These are phyloP conservation scores for Cutaneotrichosporon sp. DNA, from an alignment of 1,284 basidiomycete species.

Conservation along the genomic window DNA sequence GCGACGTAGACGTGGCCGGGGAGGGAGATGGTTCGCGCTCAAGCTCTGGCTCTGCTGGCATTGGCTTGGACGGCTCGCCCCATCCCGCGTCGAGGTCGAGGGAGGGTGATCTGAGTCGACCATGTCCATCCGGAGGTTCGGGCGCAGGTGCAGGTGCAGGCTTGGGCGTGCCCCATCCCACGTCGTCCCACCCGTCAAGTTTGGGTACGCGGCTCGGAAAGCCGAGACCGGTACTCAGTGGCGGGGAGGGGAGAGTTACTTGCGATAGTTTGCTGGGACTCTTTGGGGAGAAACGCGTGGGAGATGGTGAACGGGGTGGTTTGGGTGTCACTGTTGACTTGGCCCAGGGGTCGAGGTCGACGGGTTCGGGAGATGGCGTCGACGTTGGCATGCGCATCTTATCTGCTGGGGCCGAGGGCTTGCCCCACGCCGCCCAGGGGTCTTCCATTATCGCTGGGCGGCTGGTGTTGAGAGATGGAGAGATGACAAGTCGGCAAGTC, in stretches of 20 bases:
- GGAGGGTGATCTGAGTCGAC: background rate
- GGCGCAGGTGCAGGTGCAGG: background rate
- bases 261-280: conserved; percentile 3
- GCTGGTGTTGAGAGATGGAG: background rate
- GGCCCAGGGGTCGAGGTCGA: conserved; percentile 24
- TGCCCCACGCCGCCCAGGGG: conserved; percentile 27
- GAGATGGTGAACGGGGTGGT: background rate
- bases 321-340: conserved; percentile 11
- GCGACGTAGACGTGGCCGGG: conserved; percentile 6
- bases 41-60: background rate
- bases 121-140: background rate
- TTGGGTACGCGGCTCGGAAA: conserved; percentile 3
- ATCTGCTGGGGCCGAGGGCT: background rate
- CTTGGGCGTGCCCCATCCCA: conserved; percentile 7
- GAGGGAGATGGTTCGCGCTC: conserved; percentile 8
- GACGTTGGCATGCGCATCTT: conserved; percentile 12
- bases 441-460: conserved; percentile 22
- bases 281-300: background rate
- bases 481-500: background rate
- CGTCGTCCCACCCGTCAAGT: conserved; percentile 9
- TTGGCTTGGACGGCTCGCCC: background rate
- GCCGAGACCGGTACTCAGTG: background rate
- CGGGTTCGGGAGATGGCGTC: conserved; percentile 16
- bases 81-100: conserved; percentile 6
- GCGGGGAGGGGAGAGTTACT: background rate